Percentiles rank a stretch among this genome's conserved stretches.
Evolutionary conservation across 768 basidiomycete species (phyloP).

Genomic region (Tylopilus rubrobrunneus): DNA sequence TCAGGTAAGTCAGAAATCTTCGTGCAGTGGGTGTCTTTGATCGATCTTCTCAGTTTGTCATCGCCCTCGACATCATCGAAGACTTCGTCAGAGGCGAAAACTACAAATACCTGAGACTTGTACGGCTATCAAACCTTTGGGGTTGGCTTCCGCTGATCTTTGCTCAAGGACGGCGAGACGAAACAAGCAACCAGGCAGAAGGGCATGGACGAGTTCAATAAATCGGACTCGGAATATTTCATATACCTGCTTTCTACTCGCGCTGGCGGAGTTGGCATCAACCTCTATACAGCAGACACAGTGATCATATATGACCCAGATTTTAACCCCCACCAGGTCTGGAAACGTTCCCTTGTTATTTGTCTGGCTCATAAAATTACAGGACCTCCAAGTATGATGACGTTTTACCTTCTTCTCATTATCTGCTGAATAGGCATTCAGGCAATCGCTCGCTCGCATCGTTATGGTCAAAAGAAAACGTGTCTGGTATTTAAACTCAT

Average conservation of each 20-base stretch:
- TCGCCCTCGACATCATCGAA: slow-evolving; percentile 82
- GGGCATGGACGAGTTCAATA: slow-evolving; percentile 94
- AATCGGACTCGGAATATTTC: slow-evolving; percentile 79
- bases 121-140: slow-evolving; percentile 30
- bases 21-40: neutral
- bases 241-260: slow-evolving; percentile 90
- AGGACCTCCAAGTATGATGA: slow-evolving; percentile 82
- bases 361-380: slow-evolving; percentile 11
- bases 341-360: slow-evolving; percentile 15
- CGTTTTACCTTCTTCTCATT: neutral
- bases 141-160: slow-evolving; percentile 5
- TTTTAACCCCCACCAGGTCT: slow-evolving; percentile 94
- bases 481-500: slow-evolving; percentile 95
- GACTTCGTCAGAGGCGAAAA: slow-evolving; percentile 85
- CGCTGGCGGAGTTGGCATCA: slow-evolving; percentile 93
- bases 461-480: slow-evolving; percentile 93
- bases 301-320: slow-evolving; percentile 94
- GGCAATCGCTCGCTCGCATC: slow-evolving; percentile 93
- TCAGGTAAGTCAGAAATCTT: slow-evolving; percentile 51
- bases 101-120: slow-evolving; percentile 73
- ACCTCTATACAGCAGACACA: slow-evolving; percentile 88
- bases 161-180: slow-evolving; percentile 78
- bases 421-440: slow-evolving; percentile 30
- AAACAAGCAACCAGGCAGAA: slow-evolving; percentile 85
- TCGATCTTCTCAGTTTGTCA: slow-evolving; percentile 62